Base-by-base conservation (phyloP, 2,329 filamentous ascomycete genomes). In the Epichloe hybrida region DNA sequence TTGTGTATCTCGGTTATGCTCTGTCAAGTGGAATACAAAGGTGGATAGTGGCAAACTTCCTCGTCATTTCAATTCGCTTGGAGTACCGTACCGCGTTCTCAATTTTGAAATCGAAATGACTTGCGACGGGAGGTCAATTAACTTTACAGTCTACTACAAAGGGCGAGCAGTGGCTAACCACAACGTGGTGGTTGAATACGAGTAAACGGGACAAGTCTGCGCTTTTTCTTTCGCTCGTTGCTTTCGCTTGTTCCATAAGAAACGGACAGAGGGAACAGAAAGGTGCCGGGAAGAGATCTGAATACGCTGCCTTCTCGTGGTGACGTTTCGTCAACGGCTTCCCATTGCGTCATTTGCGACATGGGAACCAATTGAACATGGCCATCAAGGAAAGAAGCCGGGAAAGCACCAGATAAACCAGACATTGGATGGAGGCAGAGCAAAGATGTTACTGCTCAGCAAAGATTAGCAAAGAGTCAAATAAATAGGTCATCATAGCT, bases 71-170 rank as follows among this genome's bases (percentile, higher is more conserved):
- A 47, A 41, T n/a, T 2, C 1, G 6, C 4, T 17, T 3, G 48
- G 48, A 2, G 8, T 6, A 5, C 9, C n/a, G 11, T 45, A 45
- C n/a, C 39, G 21, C 11, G 11, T 15, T 15, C 46, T 48, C 13
- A 4, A 48, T 2, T 47, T 2, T 34, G 37, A 47, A 3, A 38
- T 50, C 31, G 46, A 48, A 20, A 49, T 52, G 50, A 52, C 34
- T 12, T 52, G 46, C 36, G 41, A 48, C 31, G 50, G 50, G 7
- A 36, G 34, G 8, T 27, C 46, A 6, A 21, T 49, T 27, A 12
- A 46, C 9, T 52, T 52, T 36, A 46, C 46, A 2, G 35, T 52
- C 11, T 45, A 45, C 41, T 49, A 45, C 41, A 17, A 46, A 3
- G n/a, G 45, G 4, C 4, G 37, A 17, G 39, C 39, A 6, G 46